phyloP scores from a whole-genome alignment of 2,329 filamentous ascomycete genomes.

The Intubia oerlemansii region DNA sequence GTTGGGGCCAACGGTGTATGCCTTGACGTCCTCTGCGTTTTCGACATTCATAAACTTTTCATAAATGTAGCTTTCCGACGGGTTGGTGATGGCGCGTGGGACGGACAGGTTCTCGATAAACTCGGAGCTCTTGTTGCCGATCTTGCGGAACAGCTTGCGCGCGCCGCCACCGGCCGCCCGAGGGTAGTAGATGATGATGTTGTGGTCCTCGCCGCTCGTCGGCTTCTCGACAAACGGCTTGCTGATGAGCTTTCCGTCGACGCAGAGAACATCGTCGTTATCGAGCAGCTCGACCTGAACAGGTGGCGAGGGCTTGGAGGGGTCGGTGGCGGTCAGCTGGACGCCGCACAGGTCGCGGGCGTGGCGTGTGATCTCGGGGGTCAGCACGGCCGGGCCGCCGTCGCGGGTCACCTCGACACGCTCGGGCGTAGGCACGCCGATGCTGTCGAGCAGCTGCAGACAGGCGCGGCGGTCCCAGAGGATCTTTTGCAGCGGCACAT shows the following conservation, averaged over 20 bases:
- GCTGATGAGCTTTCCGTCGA: constrained; percentile 60
- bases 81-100: constrained; percentile 65
- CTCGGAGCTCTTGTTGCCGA: constrained; percentile 98
- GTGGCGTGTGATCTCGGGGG: constrained; percentile 58
- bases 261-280: constrained; percentile 67
- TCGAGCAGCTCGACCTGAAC: constrained; percentile 69
- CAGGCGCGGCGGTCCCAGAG: constrained; percentile 91
- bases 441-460: constrained; percentile 66
- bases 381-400: constrained; percentile 63
- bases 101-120: constrained; percentile 57
- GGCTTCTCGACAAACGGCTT: constrained; percentile 99
- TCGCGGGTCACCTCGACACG: constrained; percentile 84
- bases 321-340: constrained; percentile 44
- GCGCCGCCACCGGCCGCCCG: constrained; percentile 73
- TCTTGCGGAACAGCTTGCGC: constrained; percentile 81
- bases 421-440: constrained; percentile 74
- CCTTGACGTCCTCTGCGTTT: constrained; percentile 95
- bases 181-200: constrained; percentile 95
- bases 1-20: constrained; percentile 80
- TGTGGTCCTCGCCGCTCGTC: constrained; percentile 95
- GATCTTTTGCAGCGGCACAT: constrained; percentile 91
- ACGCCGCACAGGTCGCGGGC: constrained; percentile 67
- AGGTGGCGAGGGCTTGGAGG: constrained; percentile 30
- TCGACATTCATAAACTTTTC: constrained; percentile 94
- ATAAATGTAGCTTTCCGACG: constrained; percentile 74